Percentiles rank a stretch among this genome's conserved stretches.
phyloP scores from a whole-genome alignment of 257 asterid genomes.

The Echites panduratus region DNA sequence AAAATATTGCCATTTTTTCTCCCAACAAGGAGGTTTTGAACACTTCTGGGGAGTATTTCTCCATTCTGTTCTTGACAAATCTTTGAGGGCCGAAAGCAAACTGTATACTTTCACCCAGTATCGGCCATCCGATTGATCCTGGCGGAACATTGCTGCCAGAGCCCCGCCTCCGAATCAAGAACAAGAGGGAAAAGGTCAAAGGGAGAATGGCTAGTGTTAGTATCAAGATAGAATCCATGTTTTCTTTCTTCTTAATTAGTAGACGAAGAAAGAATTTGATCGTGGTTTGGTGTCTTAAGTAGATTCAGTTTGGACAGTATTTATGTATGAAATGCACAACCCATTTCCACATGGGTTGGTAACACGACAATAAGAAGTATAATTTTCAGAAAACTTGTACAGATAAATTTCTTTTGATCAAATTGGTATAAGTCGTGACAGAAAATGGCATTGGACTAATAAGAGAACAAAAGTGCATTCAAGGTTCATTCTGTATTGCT shows the following conservation, averaged over 20 bases:
- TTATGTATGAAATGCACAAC: neutral
- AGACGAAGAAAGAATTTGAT: neutral
- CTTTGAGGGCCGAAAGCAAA: constrained; percentile 4
- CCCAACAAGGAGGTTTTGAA: constrained; percentile 53
- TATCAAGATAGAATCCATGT: neutral
- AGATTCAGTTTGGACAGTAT: neutral
- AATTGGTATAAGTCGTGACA: neutral
- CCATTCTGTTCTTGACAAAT: neutral
- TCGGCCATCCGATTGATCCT: constrained; percentile 4
- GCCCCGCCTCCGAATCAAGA: neutral
- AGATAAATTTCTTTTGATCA: neutral
- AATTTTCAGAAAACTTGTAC: neutral
- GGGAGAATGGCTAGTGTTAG: neutral
- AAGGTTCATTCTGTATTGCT: neutral
- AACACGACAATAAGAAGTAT: neutral
- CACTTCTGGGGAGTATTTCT: constrained; percentile 21
- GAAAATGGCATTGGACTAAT: constrained; percentile 3
- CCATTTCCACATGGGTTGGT: neutral
- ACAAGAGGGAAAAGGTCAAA: neutral
- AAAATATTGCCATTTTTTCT: constrained; percentile 55
- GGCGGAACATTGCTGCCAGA: constrained; percentile 2
- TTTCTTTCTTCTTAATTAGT: neutral
- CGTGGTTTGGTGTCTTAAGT: neutral
- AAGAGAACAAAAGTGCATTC: neutral
- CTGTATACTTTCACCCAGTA: constrained; percentile 5